Base-by-base conservation (phyloP, 1,139 yeast species). In the Nakaseomyces nivariensis region DNA sequence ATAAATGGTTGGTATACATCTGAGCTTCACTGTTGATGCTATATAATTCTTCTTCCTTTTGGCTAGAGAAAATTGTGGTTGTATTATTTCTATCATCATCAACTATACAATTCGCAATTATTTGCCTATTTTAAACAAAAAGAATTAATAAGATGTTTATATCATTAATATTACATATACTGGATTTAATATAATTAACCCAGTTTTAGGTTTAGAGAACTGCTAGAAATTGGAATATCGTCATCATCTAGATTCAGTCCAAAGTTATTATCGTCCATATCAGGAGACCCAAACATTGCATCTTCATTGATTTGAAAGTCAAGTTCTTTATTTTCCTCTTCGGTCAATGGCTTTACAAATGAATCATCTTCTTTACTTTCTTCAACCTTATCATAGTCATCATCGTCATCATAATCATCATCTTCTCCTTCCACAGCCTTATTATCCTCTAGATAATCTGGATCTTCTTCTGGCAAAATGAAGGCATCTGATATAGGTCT, bases 401-500 rank as follows among this genome's bases (percentile, higher is more conserved):
- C 11, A 27, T 13, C 27, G 9, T 26, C 25, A 32, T 24, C 22
- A 26, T n/a, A 27, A 43, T 11, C 8, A 29, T n/a, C 22, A 2
- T 40, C 36, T 13, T 6, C 33, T 4, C 9, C 8, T 11, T 40
- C 43, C 5, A 25, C 7, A 10, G 42, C 37, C 22, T 44, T 49
- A 6, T 43, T 37, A 24, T 48, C 49, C 4, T 46, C 44, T 10
- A 44, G 36, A n/a, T 48, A 49, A 34, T 46, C 47, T 11, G 51
- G 56, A 5, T 53, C 54, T 24, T 49, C 61, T 45, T 70, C 74
- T 6, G 72, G 70, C 7, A 77, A 56, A 51, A 75, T 76, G 59
- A 75, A 85, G 0, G 85, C 75, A 46, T 67, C 74, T 0, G 78
- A 70, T 6, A 81, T 67, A 10, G 75, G 63, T 59, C 77, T 81